A percentile compares a stretch with the other conserved stretches of the same genome.
Conservation (phyloP, 208 protist genomes). For the Acanthamoeba quina region DNA sequence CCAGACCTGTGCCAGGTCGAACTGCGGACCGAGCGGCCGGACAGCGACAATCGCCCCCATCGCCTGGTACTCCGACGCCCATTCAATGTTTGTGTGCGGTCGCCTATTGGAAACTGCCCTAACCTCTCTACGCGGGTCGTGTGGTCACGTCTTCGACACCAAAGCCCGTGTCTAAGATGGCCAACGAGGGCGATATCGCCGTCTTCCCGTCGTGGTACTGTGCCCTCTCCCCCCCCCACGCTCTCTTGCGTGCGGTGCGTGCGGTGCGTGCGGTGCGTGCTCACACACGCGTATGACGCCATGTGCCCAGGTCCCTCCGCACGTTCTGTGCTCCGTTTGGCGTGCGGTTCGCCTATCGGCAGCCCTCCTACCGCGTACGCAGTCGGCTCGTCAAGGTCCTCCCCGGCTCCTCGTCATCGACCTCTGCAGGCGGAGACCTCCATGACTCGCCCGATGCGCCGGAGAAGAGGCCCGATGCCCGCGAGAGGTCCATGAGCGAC, state of each 20-base stretch:
- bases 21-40: background rate
- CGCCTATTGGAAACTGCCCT: background rate
- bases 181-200: background rate
- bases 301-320: background rate
- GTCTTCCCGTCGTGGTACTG: constrained; percentile 17
- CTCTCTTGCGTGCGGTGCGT: background rate
- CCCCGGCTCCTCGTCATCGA: background rate
- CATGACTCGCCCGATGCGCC: background rate
- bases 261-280: no score
- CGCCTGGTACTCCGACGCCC: background rate
- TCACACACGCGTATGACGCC: background rate
- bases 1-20: constrained; percentile 7
- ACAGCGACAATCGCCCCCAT: background rate
- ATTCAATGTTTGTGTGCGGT: no score
- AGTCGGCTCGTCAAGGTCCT: background rate
- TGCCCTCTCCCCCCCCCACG: background rate
- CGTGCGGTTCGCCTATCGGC: background rate
- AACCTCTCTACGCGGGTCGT: background rate
- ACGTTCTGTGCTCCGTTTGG: constrained; percentile 29
- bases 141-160: no score
- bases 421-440: background rate
- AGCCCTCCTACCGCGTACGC: background rate
- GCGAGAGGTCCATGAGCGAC: constrained; percentile 21
- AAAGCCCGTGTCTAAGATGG: background rate
- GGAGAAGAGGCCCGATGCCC: background rate